Conservation (phyloP, 2,329 filamentous ascomycete genomes). For the Trichoderma oligosporum region DNA sequence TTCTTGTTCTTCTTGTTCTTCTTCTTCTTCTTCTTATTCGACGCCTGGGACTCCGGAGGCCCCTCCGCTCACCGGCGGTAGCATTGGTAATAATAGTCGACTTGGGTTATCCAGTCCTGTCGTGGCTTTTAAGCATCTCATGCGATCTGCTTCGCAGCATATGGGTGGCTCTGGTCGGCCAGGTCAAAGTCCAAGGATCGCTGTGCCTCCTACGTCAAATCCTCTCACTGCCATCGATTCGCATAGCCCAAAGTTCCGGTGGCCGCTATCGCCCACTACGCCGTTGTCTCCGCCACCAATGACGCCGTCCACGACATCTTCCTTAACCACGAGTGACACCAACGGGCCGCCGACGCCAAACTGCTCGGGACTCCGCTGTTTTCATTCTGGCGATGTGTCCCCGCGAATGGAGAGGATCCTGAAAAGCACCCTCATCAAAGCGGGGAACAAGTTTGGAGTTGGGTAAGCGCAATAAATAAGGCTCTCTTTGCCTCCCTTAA, state of each 20-base stretch:
- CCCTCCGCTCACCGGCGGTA: constrained; percentile 20
- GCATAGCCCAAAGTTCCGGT: constrained; percentile 28
- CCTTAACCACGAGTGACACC: constrained; percentile 32
- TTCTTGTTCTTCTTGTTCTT: constrained; percentile 23
- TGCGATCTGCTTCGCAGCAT: constrained; percentile 28
- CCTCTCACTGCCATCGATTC: constrained; percentile 31
- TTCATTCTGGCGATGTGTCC: constrained; percentile 46
- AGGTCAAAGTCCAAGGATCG: constrained; percentile 23
- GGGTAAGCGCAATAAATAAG: constrained; percentile 32
- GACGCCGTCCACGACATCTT: constrained; percentile 46
- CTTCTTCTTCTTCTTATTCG: constrained; percentile 24
- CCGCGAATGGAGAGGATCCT: constrained; percentile 47
- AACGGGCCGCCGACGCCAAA: constrained; percentile 34
- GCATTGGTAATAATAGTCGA: constrained; percentile 28
- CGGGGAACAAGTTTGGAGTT: constrained; percentile 45
- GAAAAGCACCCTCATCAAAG: constrained; percentile 47
- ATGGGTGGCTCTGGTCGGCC: constrained; percentile 26
- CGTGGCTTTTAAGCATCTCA: constrained; percentile 32
- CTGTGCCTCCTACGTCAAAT: constrained; percentile 34
- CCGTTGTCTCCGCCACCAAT: constrained; percentile 42
- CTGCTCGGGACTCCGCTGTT: constrained; percentile 48
- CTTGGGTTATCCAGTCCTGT: constrained; percentile 34
- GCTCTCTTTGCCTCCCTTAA: not conserved
- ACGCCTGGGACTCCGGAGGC: constrained; percentile 28
- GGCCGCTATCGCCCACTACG: constrained; percentile 38